Conservation (phyloP, 129 eudicot genomes). For the Apium graveolens region DNA sequence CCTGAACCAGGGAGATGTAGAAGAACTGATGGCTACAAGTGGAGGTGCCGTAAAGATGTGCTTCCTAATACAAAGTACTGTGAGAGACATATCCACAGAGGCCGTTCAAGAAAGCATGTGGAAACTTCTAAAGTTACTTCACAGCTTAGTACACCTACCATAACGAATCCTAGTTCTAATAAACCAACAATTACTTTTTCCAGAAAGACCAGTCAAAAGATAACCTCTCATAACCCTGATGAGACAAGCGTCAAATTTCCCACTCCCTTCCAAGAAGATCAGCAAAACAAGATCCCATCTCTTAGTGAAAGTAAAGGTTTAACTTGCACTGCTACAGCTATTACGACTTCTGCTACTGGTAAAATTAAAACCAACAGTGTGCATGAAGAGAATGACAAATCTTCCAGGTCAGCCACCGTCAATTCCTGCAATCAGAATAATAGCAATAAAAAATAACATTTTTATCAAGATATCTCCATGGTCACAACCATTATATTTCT, state of each 20-base stretch:
- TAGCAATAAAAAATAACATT: not conserved
- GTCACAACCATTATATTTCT: not conserved
- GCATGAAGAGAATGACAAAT: not conserved
- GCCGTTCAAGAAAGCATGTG: constrained; percentile 77
- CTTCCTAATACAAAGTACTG: constrained; percentile 56
- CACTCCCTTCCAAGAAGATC: not conserved
- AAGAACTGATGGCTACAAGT: constrained; percentile 77
- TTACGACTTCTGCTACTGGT: not conserved
- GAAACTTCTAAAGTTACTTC: constrained; percentile 25
- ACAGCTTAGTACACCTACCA: constrained; percentile 6
- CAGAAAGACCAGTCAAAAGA: not conserved
- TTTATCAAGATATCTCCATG: not conserved
- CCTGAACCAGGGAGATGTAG: constrained; percentile 49
- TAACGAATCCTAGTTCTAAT: not conserved
- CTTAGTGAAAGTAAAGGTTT: not conserved
- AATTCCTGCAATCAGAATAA: not conserved
- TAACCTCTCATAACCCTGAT: not conserved
- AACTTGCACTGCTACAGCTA: not conserved
- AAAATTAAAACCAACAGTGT: not conserved
- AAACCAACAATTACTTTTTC: not conserved
- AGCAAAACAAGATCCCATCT: not conserved
- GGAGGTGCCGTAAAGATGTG: constrained; percentile 57
- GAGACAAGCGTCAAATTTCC: not conserved
- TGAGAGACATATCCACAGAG: constrained; percentile 64
- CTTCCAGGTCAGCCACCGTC: not conserved